phyloP scores from a whole-genome alignment of 805 yeast species.

The Ogataea neopini region DNA sequence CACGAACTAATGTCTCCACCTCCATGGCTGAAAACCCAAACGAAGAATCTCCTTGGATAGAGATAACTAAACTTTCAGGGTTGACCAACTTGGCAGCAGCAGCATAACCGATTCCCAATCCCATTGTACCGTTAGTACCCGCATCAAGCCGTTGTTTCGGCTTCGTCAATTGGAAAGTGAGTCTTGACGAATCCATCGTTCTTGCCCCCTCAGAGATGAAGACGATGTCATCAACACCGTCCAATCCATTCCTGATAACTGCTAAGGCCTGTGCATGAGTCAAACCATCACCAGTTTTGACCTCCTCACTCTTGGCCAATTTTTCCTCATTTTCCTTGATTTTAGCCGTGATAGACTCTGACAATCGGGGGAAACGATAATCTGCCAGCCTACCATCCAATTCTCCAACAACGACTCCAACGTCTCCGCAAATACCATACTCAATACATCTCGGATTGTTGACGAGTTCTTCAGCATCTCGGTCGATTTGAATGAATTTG shows the following conservation, averaged over 20 bases:
- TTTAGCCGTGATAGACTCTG: conserved; percentile 27
- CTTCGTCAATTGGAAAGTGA: conserved; percentile 52
- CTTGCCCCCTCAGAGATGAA: conserved; percentile 73
- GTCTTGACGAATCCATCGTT: conserved; percentile 71
- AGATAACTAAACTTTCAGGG: conserved; percentile 48
- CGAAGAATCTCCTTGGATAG: conserved; percentile 77
- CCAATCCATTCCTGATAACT: conserved; percentile 43
- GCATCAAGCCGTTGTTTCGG: conserved; percentile 66
- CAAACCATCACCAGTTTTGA: too few relatives aligned
- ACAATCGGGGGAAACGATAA: conserved; percentile 32
- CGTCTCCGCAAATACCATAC: conserved; percentile 46
- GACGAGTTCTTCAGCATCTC: conserved; percentile 49
- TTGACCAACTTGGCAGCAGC: conserved; percentile 55
- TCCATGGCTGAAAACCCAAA: conserved; percentile 76
- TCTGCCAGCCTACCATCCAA: conserved; percentile 31
- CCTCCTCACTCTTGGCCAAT: conserved; percentile 38
- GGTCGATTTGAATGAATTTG: conserved; percentile 59
- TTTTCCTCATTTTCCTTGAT: conserved; percentile 35
- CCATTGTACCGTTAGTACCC: conserved; percentile 80
- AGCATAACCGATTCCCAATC: conserved; percentile 70
- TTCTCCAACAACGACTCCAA: conserved; percentile 41
- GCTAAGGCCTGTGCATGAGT: conserved; percentile 58
- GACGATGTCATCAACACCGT: conserved; percentile 36
- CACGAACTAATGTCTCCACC: conserved; percentile 65
- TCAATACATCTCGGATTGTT: conserved; percentile 11